Evolutionary conservation across 2,329 filamentous ascomycete genomes (phyloP).

Genomic region (Cercospora canescens): DNA sequence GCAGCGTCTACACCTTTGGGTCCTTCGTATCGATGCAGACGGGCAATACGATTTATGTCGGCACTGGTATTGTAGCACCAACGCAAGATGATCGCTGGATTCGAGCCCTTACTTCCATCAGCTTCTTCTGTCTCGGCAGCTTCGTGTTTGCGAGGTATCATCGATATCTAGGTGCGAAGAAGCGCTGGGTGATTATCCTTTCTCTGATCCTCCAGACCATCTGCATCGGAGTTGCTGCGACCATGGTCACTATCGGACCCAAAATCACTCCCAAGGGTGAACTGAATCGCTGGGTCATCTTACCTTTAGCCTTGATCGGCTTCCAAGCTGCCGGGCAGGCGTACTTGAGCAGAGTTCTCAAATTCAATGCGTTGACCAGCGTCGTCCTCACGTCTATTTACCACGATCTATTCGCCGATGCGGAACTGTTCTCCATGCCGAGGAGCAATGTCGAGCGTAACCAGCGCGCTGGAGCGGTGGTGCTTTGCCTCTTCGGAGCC

Average conservation of each 20-base stretch:
- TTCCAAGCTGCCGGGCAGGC: constrained; percentile 80
- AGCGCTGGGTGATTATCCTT: constrained; percentile 62
- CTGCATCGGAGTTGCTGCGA: constrained; percentile 42
- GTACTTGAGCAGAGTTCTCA: constrained; percentile 69
- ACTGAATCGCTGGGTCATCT: constrained; percentile 48
- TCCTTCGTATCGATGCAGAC: constrained; percentile 85
- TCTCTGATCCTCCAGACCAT: constrained; percentile 44
- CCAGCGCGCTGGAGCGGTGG: constrained; percentile 51
- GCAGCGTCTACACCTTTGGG: constrained; percentile 74
- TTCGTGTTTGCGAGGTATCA: constrained; percentile 71
- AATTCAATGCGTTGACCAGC: constrained; percentile 70
- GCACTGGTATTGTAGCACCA: constrained; percentile 64
- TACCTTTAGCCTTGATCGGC: constrained; percentile 68
- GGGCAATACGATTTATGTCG: constrained; percentile 76
- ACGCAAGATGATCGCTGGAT: constrained; percentile 61
- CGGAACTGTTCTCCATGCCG: constrained; percentile 46
- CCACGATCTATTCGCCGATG: constrained; percentile 75
- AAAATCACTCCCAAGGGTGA: constrained; percentile 19
- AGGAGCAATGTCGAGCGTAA: constrained; percentile 54
- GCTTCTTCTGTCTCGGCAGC: constrained; percentile 70
- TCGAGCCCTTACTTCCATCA: constrained; percentile 70
- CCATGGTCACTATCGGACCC: constrained; percentile 45
- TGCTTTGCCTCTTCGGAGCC: constrained; percentile 55
- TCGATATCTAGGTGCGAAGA: constrained; percentile 60
- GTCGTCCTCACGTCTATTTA: constrained; percentile 81